phyloP scores from a whole-genome alignment of 495 filamentous ascomycete genomes.

The Penicillium diatomitis region DNA sequence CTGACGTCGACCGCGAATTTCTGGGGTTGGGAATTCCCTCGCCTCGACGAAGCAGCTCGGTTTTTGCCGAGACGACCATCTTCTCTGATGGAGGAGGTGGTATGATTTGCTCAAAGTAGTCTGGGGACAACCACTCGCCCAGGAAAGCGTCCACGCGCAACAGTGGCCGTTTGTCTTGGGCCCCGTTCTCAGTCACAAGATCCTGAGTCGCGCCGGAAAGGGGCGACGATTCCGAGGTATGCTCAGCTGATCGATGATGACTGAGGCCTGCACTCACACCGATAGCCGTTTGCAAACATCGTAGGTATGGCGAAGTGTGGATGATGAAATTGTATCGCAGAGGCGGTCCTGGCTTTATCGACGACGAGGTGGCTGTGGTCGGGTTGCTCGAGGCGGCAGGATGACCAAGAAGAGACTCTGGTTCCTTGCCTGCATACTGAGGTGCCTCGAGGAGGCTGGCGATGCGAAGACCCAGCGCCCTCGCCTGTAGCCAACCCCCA shows the following conservation, averaged over 20 bases:
- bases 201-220: background rate
- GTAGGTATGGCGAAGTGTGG: constrained; percentile 84
- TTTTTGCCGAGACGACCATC: constrained; percentile 82
- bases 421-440: constrained; percentile 15
- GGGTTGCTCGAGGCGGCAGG: constrained; percentile 7
- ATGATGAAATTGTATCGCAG: constrained; percentile 70
- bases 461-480: constrained; percentile 70
- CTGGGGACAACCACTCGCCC: constrained; percentile 88
- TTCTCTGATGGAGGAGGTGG: constrained; percentile 76
- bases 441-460: constrained; percentile 54
- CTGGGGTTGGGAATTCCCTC: constrained; percentile 32
- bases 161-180: constrained; percentile 17
- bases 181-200: background rate
- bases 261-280: constrained; percentile 83
- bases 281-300: constrained; percentile 88
- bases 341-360: constrained; percentile 28
- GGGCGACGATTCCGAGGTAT: constrained; percentile 6
- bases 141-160: constrained; percentile 85
- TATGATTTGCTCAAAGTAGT: constrained; percentile 87
- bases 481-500: constrained; percentile 82
- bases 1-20: constrained; percentile 19
- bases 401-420: constrained; percentile 7
- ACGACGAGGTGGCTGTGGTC: constrained; percentile 9
- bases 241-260: constrained; percentile 41
- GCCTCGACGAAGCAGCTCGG: constrained; percentile 64